Evolutionary conservation across 768 basidiomycete species (phyloP).

Genomic region (Kwoniella shandongensis): DNA sequence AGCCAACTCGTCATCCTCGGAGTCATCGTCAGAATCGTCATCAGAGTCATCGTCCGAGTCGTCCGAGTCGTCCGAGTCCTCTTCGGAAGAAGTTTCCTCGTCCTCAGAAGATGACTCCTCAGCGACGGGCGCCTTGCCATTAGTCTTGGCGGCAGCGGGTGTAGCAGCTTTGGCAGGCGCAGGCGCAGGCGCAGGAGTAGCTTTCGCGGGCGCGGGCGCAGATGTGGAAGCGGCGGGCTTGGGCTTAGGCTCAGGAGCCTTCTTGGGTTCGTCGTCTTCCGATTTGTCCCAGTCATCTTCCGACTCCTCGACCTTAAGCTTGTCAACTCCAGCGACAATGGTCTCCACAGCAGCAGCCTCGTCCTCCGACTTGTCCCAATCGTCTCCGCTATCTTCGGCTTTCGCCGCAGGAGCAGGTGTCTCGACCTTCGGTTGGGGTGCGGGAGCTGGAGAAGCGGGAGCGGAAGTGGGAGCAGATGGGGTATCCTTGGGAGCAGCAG

Average conservation of each 20-base stretch:
- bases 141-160: slow-evolving; percentile 24
- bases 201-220: slow-evolving; percentile 24
- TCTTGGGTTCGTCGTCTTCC: slow-evolving; percentile 47
- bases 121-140: slow-evolving; percentile 52
- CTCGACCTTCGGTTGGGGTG: slow-evolving; percentile 49
- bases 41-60: slow-evolving; percentile 52
- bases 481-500: slow-evolving; percentile 29
- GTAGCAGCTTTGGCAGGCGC: slow-evolving; percentile 29
- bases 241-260: slow-evolving; percentile 44
- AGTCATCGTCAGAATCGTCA: slow-evolving; percentile 48
- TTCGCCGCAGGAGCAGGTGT: slow-evolving; percentile 36
- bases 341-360: slow-evolving; percentile 49
- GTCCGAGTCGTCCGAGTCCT: slow-evolving; percentile 32
- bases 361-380: slow-evolving; percentile 55
- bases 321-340: slow-evolving; percentile 47
- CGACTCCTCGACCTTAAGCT: slow-evolving; percentile 49
- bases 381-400: slow-evolving; percentile 55
- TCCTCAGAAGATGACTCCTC: slow-evolving; percentile 48
- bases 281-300: slow-evolving; percentile 54
- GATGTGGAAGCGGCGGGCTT: slow-evolving; percentile 26
- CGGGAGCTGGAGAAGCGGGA: slow-evolving; percentile 35
- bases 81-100: slow-evolving; percentile 41
- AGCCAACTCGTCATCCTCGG: slow-evolving; percentile 54
- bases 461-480: slow-evolving; percentile 36
- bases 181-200: slow-evolving; percentile 30